Conservation (phyloP, 2,329 filamentous ascomycete species). For the Alternaria sp. region DNA sequence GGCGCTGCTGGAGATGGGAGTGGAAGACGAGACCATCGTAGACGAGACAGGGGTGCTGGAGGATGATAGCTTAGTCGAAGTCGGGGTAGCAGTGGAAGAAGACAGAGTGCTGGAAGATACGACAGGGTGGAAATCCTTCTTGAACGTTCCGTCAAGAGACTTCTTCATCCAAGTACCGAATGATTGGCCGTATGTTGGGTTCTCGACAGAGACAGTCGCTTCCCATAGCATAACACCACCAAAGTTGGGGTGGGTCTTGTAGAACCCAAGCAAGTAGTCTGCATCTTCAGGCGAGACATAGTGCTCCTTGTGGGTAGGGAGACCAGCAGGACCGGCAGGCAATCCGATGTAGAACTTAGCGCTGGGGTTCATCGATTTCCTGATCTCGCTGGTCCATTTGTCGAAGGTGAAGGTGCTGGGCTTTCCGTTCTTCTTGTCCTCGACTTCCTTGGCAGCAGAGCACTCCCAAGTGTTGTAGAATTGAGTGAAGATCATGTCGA, state of each 20-base stretch:
- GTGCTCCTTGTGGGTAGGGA: no score
- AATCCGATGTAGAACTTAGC: conserved; percentile 64
- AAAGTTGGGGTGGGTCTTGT: conserved; percentile 49
- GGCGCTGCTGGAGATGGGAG: background rate
- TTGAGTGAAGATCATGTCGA: conserved; percentile 63
- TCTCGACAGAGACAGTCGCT: conserved; percentile 56
- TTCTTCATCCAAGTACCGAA: conserved; percentile 59
- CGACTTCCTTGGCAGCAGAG: conserved; percentile 54
- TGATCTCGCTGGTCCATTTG: conserved; percentile 51
- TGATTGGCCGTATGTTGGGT: conserved; percentile 51
- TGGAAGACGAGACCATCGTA: background rate
- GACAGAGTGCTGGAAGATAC: conserved; percentile 15
- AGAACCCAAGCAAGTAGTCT: conserved; percentile 51
- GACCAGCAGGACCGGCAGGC: conserved; percentile 24
- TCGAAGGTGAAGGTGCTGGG: conserved; percentile 55
- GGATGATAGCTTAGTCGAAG: background rate
- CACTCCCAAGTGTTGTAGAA: conserved; percentile 62
- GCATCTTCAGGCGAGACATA: conserved; percentile 39
- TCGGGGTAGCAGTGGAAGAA: background rate
- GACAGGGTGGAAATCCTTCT: conserved; percentile 23
- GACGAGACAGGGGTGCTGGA: background rate
- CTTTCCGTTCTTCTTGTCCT: conserved; percentile 19
- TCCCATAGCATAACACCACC: conserved; percentile 68
- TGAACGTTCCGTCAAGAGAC: conserved; percentile 30
- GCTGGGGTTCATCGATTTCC: conserved; percentile 43